Evolutionary conservation across 345 rosid species (phyloP), one percentile per base, ranked within the genome.

Genomic region (Euphorbia lathyris): DNA sequence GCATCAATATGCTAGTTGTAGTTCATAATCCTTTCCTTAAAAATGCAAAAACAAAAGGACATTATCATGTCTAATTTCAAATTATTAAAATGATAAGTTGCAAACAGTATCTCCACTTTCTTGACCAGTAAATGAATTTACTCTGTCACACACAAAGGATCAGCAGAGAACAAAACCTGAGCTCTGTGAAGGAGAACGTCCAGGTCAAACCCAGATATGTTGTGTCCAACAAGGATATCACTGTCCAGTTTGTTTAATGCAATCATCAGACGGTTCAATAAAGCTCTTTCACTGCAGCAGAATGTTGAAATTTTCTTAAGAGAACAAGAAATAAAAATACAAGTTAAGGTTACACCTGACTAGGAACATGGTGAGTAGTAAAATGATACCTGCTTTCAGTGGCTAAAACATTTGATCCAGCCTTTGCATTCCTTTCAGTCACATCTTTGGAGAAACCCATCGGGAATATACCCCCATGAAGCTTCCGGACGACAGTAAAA

Each of bases 151-250:
- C 22, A 17, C 30, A 50, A 63, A 74, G 69, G 68, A 45, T 63
- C 61, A 56, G 52, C 26, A 70, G 75, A 60, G 48, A 53, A 42
- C 75, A 58, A 61, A 79, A 58, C 99, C 96, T 92, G 96, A 52
- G 91, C 83, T 84, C 99, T 87, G 64, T 92, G 93, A 43, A 95
- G 92, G 74, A 95, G 93, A 76, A 95, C 92, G 79, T 92, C 96
- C 78, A 95, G 84, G 82, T 95, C 99, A 87, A 90, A 95, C 61
- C 99, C 96, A 78, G 99, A 95, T 84, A 92, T 81, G 74, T 95
- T 95, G 82, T 95, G 99, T 32, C 99, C 99, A 63, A 92, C 88
- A 65, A 95, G 92, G 86, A 95, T 85, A 84, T 95, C 99, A 34
- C 89, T 90, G 70, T 95, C 99, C 86, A 95, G 69, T 79, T 90